These are phyloP conservation scores for Eucalyptus sideroxylon DNA, from an alignment of 345 rosid genomes.

Conservation along the genomic window DNA sequence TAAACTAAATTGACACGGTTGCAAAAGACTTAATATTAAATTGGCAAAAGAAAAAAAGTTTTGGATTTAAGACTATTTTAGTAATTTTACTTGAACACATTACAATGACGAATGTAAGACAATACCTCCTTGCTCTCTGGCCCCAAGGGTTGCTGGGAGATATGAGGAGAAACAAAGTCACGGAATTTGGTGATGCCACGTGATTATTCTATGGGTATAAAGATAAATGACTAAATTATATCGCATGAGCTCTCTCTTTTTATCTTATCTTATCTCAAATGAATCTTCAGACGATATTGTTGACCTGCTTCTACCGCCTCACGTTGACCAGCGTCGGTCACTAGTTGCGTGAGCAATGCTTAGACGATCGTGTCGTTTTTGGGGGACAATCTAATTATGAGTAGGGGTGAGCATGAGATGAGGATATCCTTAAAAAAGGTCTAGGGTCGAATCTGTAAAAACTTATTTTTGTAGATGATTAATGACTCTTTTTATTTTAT, in stretches of 20 bases:
- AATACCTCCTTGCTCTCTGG: neutral
- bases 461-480: no score
- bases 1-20: accelerated
- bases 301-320: neutral
- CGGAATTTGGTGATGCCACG: neutral
- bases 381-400: neutral
- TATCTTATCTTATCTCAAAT: neutral
- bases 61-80: no score
- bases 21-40: accelerated
- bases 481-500: neutral
- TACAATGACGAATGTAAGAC: neutral
- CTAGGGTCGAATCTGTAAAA: neutral
- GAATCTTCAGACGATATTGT: neutral
- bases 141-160: neutral
- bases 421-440: neutral
- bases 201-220: neutral
- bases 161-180: neutral
- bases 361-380: neutral
- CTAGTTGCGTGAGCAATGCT: neutral
- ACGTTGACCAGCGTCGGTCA: neutral
- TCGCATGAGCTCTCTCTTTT: neutral
- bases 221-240: neutral
- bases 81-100: neutral
- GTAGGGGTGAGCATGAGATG: neutral
- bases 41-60: no score